Percentiles rank a stretch among this genome's conserved stretches.
phyloP scores from a whole-genome alignment of 2,329 filamentous ascomycete genomes.

The Myotisia sp. region DNA sequence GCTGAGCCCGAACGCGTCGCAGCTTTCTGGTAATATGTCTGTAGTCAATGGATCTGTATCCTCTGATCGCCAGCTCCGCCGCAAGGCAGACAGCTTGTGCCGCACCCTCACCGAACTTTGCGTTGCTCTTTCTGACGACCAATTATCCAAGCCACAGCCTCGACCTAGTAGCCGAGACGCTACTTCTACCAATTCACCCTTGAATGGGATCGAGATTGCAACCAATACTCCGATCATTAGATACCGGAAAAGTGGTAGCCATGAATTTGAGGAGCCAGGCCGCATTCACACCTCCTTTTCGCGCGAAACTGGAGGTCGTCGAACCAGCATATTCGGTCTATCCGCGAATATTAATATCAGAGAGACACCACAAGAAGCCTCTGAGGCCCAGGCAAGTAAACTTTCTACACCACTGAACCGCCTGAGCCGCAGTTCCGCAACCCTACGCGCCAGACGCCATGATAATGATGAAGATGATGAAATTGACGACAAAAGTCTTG shows the following conservation, averaged over 20 bases:
- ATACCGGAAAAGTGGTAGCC: constrained; percentile 25
- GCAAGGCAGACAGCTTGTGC: constrained; percentile 87
- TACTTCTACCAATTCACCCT: constrained; percentile 10
- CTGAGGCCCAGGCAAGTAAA: constrained; percentile 17
- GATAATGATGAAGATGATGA: constrained; percentile 25
- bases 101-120: constrained; percentile 85
- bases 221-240: constrained; percentile 17
- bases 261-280: constrained; percentile 24
- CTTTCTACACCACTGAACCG: constrained; percentile 22
- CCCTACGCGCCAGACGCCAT: constrained; percentile 22
- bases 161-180: constrained; percentile 21
- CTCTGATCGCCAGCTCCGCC: constrained; percentile 70
- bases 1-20: constrained; percentile 58
- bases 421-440: constrained; percentile 27
- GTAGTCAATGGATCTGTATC: constrained; percentile 23
- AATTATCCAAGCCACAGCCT: constrained; percentile 15
- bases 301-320: constrained; percentile 22
- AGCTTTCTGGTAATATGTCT: constrained; percentile 26
- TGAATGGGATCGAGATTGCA: constrained; percentile 17
- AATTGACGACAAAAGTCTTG: constrained; percentile 19
- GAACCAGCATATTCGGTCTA: constrained; percentile 23
- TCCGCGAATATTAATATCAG: constrained; percentile 14
- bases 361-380: constrained; percentile 16
- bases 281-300: constrained; percentile 14
- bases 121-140: constrained; percentile 60